Percentiles rank a stretch among this genome's conserved stretches.
Evolutionary conservation across 208 protist genomes (phyloP).

Genomic region (Naegleria fowleri): DNA sequence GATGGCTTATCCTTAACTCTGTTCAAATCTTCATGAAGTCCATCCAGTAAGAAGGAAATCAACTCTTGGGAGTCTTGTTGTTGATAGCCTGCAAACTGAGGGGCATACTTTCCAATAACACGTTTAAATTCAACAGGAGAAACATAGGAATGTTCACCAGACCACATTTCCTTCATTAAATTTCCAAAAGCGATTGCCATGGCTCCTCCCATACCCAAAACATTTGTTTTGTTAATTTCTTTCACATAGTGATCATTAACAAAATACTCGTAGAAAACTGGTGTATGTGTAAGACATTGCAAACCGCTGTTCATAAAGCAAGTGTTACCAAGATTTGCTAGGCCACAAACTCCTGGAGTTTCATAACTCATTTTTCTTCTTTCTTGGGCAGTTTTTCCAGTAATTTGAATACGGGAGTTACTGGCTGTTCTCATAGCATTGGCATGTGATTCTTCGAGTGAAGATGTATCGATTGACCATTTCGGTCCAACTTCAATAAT

Average conservation of each 20-base stretch:
- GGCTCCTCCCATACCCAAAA: constrained; percentile 37
- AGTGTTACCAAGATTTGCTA: constrained; percentile 65
- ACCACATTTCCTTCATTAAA: constrained; percentile 68
- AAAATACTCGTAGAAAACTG: constrained; percentile 73
- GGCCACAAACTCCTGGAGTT: constrained; percentile 40
- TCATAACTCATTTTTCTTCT: background rate
- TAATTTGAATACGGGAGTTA: background rate
- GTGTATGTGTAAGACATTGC: constrained; percentile 61
- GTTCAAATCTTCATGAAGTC: constrained; percentile 82
- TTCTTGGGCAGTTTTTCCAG: background rate
- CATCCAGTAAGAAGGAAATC: constrained; percentile 76
- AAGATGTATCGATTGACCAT: background rate
- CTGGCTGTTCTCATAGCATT: background rate
- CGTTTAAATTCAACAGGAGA: constrained; percentile 69
- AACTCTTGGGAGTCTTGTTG: constrained; percentile 87
- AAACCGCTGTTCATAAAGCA: constrained; percentile 77
- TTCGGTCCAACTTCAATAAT: constrained; percentile 13
- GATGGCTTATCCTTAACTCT: constrained; percentile 39
- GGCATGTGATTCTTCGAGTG: background rate
- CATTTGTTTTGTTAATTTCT: constrained; percentile 52
- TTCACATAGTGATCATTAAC: constrained; percentile 58
- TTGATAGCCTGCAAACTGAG: constrained; percentile 58
- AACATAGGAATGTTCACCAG: constrained; percentile 53
- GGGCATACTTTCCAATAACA: constrained; percentile 58
- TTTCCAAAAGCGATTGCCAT: constrained; percentile 63